These are phyloP conservation scores for Cytospora chrysosperma DNA, from an alignment of 2,329 filamentous ascomycete species.

Conservation along the genomic window DNA sequence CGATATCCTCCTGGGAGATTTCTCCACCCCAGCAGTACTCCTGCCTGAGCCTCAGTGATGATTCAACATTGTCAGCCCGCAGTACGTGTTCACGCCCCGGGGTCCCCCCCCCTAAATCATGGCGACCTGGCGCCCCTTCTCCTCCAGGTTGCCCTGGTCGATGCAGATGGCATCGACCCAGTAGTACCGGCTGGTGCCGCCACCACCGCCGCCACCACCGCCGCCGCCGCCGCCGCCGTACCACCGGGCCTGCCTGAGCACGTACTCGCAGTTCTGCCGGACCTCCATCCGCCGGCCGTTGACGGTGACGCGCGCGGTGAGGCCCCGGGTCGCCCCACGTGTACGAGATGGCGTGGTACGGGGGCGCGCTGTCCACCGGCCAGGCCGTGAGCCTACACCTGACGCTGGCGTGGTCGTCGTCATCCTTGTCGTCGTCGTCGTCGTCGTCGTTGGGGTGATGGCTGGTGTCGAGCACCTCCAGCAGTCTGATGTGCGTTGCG, in stretches of 20 bases:
- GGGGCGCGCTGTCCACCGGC: not conserved
- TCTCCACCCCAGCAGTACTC: not conserved
- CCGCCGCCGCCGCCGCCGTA: not conserved
- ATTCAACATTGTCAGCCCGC: not conserved
- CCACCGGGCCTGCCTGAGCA: conserved; percentile 8
- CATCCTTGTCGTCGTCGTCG: too few relatives aligned
- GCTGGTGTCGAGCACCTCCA: not conserved
- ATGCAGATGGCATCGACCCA: conserved; percentile 21
- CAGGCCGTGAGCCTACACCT: not conserved
- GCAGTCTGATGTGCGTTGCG: not conserved
- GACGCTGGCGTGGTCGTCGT: not conserved
- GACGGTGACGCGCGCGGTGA: not conserved
- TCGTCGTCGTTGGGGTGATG: too few relatives aligned
- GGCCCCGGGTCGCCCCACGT: conserved; percentile 1
- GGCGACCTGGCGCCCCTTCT: conserved; percentile 5
- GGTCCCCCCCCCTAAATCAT: too few relatives aligned
- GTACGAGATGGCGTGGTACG: conserved; percentile 12
- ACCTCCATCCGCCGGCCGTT: not conserved
- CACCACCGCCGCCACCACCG: not conserved
- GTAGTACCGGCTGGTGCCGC: not conserved
- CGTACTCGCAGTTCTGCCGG: conserved; percentile 10
- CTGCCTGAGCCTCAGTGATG: not conserved
- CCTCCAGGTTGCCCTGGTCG: conserved; percentile 4
- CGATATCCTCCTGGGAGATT: not conserved
- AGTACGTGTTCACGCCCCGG: not conserved